Evolutionary conservation across 768 basidiomycete species (phyloP), one percentile per base, ranked within the genome.

Genomic region (Boletales sp.): DNA sequence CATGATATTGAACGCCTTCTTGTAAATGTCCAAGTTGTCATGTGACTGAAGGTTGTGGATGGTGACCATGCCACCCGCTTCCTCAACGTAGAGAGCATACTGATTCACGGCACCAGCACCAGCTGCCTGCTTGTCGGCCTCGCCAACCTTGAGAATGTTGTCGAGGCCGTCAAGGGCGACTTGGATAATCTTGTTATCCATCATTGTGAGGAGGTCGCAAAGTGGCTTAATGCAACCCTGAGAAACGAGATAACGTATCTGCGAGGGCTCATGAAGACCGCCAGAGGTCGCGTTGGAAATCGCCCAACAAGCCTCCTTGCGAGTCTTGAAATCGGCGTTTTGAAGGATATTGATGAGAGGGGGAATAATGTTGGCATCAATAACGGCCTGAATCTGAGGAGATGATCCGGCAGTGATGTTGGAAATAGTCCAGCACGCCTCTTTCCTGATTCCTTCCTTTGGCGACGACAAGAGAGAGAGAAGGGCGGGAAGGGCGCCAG

Each of bases 101-200:
- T 91, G 85, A 71, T 99, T 99, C 21, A 83, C 78, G 11, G 81
- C 90, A 38, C 90, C 89, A 43, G 87, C 86, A 17, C 90, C 92
- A 13, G 74, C 78, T 36, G 85, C 81, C 57, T 84, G 78, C 73
- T 87, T 97, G 72, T 99, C 96, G 63, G 86, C 82, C 73, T 99
- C 95, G 38, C 96, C 95, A 55, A 99, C 88, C 73, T 96, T 97
- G 58, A 99, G 75, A 61, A 98, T 93, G 71, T 99, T 99, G 72
- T 99, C 96, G 43, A 99, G 78, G 47, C 96, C 96, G 66, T 99
- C 96, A 41, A 99, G 82, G 17, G 95, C 95, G 36, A 98, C 95
- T 71, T 93, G 89, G 59, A 99, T 99, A 59, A 98, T 96, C 77
- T 99, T 99, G 82, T 98, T 98, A 74, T 99, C 96, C 93, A 97